Evolutionary conservation across 345 rosid genomes (phyloP), one percentile per base, ranked within the genome.

Genomic region (Melaleuca alternifolia): DNA sequence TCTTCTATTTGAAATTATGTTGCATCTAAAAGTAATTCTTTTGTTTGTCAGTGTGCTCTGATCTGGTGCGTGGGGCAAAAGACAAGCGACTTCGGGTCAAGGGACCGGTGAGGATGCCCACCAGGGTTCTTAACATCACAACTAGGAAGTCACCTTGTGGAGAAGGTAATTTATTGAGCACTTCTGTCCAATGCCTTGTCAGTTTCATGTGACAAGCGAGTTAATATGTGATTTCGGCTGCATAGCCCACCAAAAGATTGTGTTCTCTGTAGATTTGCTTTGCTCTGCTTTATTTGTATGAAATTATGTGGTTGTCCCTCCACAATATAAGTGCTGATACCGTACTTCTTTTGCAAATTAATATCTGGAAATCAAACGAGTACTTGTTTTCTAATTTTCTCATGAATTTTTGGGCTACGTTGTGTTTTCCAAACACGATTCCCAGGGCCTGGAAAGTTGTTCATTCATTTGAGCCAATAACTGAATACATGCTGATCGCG

Each of bases 141-240:
- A 88, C 89, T 13, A 88, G 89, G 86, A 88, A 88, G 87, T 83
- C 89, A 26, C 89, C 89, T 24, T 88, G 89, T 57, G 89, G 89
- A 21, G 89, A 88, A 88, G 89, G 89, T 88, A 83, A 10, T 37
- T 83, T 0, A 18, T 33, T 5, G 20, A 33, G 20, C 15, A 53
- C 51, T 44, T n/a, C 33, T 51, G 83, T 26, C 50, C 50, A 8
- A 51, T 46, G n/a, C 59, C 26, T 51, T 48, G 23, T 81, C 52
- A 16, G 50, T 77, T 83, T n/a, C 0, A 10, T 28, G 56, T 2
- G 56, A 28, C 7, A 30, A 6, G 44, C 12, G 12, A 83, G 48
- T 37, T 26, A 37, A 18, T n/a, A n/a, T 37, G 24, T 71, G 48
- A 37, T 18, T 33, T 18, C 24, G 33, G 81, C 37, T 71, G 11